Base-by-base conservation (phyloP, 768 basidiomycete genomes). In the Auriculariales sp. region DNA sequence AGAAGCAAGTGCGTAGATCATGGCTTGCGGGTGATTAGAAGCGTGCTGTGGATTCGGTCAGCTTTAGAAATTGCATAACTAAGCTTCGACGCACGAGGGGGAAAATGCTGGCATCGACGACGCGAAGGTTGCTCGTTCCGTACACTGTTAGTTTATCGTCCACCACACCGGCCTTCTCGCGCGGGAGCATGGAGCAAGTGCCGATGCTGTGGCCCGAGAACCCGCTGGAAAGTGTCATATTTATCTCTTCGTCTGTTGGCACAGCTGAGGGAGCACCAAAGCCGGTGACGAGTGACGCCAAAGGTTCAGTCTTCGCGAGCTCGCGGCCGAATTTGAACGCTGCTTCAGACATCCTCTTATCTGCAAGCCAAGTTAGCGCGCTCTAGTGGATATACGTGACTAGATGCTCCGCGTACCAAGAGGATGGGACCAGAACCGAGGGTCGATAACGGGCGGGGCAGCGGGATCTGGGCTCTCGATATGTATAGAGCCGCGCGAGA, bases 111-210 rank as follows among this genome's bases (percentile, higher is more conserved):
- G 77, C 48, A 55, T 77, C 75, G 9, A 66, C 78, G 24, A 84
- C 71, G 57, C 78, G 69, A n/a, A 79, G 49, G 52, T 78, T 78
- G 42, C 58, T 65, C 2, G 77, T 77, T 1, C 75, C 77, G 53
- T 79, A 78, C 11, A 69, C 73, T 53, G 77, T 77, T 33, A 83
- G 61, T n/a, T 64, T 64, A 27, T 71, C 48, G 56, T 84, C 78
- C 6, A 84, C 77, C 3, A 83, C 81, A 12, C 80, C 81, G 3
- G 71, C 73, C 46, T 71, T 69, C 25, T 71, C 68, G 17, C 71
- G 69, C 3, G 77, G 69, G 58, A 81, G 80, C 80, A 83, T 82
- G 1, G 78, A 72, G 51, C 66, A 81, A 0, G 79, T 67, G 4
- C 71, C 70, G 24, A 68, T 57, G 11, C 72, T 69, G 54, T 78